Base-by-base conservation (phyloP, 2,329 filamentous ascomycete species). In the Grosmannia huntii region DNA sequence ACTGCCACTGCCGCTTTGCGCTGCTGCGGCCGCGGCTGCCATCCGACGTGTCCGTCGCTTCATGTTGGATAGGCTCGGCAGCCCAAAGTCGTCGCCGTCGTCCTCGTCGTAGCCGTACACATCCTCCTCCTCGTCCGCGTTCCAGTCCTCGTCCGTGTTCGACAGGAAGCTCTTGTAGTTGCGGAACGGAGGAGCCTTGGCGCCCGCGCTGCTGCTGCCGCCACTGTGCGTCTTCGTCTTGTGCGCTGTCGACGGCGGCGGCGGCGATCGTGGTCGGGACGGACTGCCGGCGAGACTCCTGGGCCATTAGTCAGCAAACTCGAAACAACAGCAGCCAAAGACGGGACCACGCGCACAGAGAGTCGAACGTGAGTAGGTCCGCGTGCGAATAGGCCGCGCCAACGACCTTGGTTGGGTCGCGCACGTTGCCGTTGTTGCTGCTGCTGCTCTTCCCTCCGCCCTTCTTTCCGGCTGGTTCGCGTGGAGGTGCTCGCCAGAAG, bases 331-430 rank as follows among this genome's bases (percentile, higher is more conserved):
- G 6, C 2, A 33, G 31, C 1, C 14, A 38, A 38, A 38, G 36
- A 14, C 36, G 4, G 36, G 5, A 5, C 4, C 12, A 38, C 4
- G 36, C 36, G 36, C n/a, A 94, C 89, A 92, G 66, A 31, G 84
- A 82, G 67, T 90, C 89, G 67, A 92, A 87, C 72, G 92, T 95
- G 66, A 96, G 79, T 68, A 96, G 89, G 73, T 97, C 91, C 31
- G 92, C 89, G 72, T 99, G 94, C 16, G 94, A 97, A 70, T 99
- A 99, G 52, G 91, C 87, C 59, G 94, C 94, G 65, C 94, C 94
- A 60, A 97, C 87, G 41, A 99, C 88, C 61, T 92, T 81, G 66
- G 77, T 83, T 55, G 84, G 74, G 65, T 87, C 85, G 68, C 81
- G 56, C 36, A 12, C 5, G 16, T 14, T 9, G 25, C 14, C 31